Conservation (phyloP, 331 rosid species). For the Malus hybrid region DNA sequence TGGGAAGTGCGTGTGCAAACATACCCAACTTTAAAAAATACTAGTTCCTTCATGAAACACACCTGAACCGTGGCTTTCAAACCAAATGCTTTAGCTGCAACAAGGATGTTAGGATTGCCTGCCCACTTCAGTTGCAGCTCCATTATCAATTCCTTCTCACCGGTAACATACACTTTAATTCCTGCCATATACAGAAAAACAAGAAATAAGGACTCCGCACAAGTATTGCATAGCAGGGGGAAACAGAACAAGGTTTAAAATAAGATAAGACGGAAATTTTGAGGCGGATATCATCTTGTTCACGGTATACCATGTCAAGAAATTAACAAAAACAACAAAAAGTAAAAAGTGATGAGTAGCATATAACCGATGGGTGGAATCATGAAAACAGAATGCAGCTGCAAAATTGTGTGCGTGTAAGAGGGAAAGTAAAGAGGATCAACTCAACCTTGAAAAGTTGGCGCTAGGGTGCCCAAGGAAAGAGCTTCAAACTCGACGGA, state of each 20-base stretch:
- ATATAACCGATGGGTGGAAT: not conserved
- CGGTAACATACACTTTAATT: slow-evolving; percentile 81
- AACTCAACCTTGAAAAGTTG: slow-evolving; percentile 67
- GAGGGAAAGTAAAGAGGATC: slow-evolving; percentile 8
- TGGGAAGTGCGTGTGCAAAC: not conserved
- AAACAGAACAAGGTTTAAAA: not conserved
- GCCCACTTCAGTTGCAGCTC: slow-evolving; percentile 83
- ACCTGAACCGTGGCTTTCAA: slow-evolving; percentile 91
- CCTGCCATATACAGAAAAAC: slow-evolving; percentile 32
- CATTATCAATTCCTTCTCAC: slow-evolving; percentile 85
- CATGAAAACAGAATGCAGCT: not conserved
- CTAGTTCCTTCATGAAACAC: not conserved
- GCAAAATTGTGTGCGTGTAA: not conserved
- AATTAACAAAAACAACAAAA: not conserved
- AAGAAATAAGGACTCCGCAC: slow-evolving; percentile 7
- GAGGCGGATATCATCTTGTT: not conserved
- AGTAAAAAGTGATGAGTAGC: not conserved
- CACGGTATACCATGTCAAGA: not conserved
- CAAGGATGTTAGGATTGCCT: slow-evolving; percentile 78
- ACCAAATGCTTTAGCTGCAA: slow-evolving; percentile 81
- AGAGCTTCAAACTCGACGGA: slow-evolving; percentile 78
- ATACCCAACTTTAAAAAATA: not conserved
- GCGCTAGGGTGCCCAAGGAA: slow-evolving; percentile 70
- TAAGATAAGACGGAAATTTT: not conserved
- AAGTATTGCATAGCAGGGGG: not conserved